These are phyloP conservation scores for Fusarium denticulatum DNA, from an alignment of 2,329 filamentous ascomycete genomes.

Conservation along the genomic window DNA sequence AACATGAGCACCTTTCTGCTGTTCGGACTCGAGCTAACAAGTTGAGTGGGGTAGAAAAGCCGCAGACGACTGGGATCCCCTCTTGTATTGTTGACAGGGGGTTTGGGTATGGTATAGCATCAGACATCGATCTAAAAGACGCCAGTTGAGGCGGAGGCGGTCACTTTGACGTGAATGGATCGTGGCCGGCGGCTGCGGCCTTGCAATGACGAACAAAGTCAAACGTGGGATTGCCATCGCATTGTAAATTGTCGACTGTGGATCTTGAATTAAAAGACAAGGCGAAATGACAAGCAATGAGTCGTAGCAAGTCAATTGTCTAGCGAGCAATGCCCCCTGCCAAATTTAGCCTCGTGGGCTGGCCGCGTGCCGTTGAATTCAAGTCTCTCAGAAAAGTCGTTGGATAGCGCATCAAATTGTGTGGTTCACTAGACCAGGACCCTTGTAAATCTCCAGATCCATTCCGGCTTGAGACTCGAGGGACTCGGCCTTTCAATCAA, in stretches of 20 bases:
- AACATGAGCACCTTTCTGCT: conserved; percentile 32
- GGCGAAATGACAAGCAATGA: conserved; percentile 18
- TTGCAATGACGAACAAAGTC: conserved; percentile 32
- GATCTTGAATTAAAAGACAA: conserved; percentile 24
- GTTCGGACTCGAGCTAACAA: conserved; percentile 26
- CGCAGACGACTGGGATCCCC: conserved; percentile 39
- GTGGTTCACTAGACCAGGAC: conserved; percentile 35
- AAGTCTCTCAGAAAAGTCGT: conserved; percentile 35
- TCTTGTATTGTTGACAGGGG: conserved; percentile 22
- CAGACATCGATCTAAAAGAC: conserved; percentile 17
- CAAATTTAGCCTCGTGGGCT: conserved; percentile 44
- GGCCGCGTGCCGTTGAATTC: conserved; percentile 42
- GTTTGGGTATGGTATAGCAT: conserved; percentile 10
- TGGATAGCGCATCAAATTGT: conserved; percentile 36
- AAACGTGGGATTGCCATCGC: conserved; percentile 25
- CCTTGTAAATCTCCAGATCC: conserved; percentile 40
- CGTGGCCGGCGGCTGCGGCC: conserved; percentile 28
- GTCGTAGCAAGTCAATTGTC: conserved; percentile 34
- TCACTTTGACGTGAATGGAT: conserved; percentile 37
- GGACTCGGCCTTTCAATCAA: conserved; percentile 35
- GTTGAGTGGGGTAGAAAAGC: conserved; percentile 34
- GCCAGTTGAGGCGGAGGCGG: conserved; percentile 30
- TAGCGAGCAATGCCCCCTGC: conserved; percentile 37
- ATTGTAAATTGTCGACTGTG: conserved; percentile 21
- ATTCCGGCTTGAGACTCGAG: conserved; percentile 27